Evolutionary conservation across 179 eudicot genomes (phyloP).

Genomic region (Gypsophila paniculata): DNA sequence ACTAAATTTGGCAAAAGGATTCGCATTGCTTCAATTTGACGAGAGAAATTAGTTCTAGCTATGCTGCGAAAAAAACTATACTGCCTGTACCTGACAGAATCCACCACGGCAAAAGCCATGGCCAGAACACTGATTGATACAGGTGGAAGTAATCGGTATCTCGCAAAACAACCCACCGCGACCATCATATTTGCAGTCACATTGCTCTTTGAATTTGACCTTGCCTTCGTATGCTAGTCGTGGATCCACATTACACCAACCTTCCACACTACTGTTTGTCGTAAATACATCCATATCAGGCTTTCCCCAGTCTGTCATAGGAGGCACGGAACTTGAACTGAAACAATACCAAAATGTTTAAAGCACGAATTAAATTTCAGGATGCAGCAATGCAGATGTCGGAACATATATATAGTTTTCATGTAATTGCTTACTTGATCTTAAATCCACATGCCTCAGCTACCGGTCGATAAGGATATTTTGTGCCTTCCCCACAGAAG

Average conservation of each 20-base stretch:
- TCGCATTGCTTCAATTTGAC: not conserved
- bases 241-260: slow-evolving; percentile 94
- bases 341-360: slow-evolving; percentile 18
- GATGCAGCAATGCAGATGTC: not conserved
- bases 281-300: slow-evolving; percentile 68
- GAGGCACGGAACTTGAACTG: slow-evolving; percentile 58
- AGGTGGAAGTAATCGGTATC: slow-evolving; percentile 50
- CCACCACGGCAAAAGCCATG: slow-evolving; percentile 87
- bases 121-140: slow-evolving; percentile 84
- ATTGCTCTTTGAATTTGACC: slow-evolving; percentile 58
- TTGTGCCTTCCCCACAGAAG: slow-evolving; percentile 92
- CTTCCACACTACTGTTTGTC: slow-evolving; percentile 52
- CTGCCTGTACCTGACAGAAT: slow-evolving; percentile 63
- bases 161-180: slow-evolving; percentile 65
- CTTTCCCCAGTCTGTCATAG: slow-evolving; percentile 55
- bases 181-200: slow-evolving; percentile 90
- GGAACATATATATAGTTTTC: not conserved
- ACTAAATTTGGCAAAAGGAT: slow-evolving; percentile 1
- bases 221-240: slow-evolving; percentile 51
- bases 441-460: slow-evolving; percentile 84
- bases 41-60: not conserved
- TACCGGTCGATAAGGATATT: slow-evolving; percentile 86
- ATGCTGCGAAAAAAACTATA: not conserved
- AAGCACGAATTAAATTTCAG: slow-evolving; percentile 6
- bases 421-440: slow-evolving; percentile 46